Evolutionary conservation across 805 yeast species (phyloP).

Genomic region (Candida takata): DNA sequence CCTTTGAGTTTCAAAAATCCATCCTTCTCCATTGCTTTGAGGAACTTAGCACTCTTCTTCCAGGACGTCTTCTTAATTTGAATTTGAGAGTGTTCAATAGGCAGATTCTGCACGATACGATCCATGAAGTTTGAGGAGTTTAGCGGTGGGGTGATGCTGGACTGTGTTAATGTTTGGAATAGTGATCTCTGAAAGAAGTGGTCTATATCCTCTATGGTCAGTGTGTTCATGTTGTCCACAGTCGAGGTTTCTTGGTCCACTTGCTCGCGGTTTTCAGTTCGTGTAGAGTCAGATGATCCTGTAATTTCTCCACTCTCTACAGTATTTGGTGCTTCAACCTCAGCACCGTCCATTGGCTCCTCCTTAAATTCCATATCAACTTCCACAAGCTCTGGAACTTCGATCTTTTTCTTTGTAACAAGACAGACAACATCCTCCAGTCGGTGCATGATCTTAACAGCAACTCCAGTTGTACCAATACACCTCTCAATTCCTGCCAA

Average conservation of each 20-base stretch:
- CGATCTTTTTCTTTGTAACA: constrained; percentile 38
- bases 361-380: constrained; percentile 18
- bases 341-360: constrained; percentile 12
- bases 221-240: constrained; percentile 5
- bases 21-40: constrained; percentile 80
- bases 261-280: neutral
- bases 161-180: constrained; percentile 56
- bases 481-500: constrained; percentile 38
- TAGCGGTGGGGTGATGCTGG: constrained; percentile 47
- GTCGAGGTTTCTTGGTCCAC: constrained; percentile 14
- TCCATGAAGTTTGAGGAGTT: constrained; percentile 68
- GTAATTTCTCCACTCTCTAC: constrained; percentile 4
- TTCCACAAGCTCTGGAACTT: constrained; percentile 35
- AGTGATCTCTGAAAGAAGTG: constrained; percentile 66
- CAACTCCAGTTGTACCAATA: constrained; percentile 68
- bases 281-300: neutral
- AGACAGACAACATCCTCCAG: constrained; percentile 57
- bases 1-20: constrained; percentile 69
- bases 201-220: constrained; percentile 64
- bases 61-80: constrained; percentile 77
- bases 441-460: constrained; percentile 65
- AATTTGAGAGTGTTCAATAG: constrained; percentile 50
- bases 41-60: constrained; percentile 81
- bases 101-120: constrained; percentile 65
- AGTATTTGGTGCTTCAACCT: too few relatives aligned